Conservation (phyloP, 1,284 basidiomycete genomes). For the Tremellales sp. region DNA sequence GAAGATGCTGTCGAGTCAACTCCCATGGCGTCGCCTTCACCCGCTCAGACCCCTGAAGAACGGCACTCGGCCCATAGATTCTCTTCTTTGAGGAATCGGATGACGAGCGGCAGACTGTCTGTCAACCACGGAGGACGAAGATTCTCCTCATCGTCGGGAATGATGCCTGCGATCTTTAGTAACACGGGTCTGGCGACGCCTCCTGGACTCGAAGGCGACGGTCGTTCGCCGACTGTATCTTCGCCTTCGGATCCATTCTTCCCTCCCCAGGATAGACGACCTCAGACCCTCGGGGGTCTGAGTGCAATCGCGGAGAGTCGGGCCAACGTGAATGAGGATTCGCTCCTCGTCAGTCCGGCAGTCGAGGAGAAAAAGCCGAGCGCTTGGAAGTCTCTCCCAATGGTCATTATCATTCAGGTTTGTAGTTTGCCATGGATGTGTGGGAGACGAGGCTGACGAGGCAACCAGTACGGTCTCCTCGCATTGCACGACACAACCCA, state of each 20-base stretch:
- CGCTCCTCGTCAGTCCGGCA: conserved; percentile 12
- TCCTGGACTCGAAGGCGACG: conserved; percentile 31
- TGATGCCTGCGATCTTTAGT: conserved; percentile 45
- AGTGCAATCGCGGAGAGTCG: conserved; percentile 42
- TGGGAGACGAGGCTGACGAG: conserved; percentile 4
- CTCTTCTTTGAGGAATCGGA: not conserved
- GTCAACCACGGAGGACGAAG: conserved; percentile 30
- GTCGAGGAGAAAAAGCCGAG: conserved; percentile 28
- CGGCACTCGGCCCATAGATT: not conserved
- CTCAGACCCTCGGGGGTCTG: conserved; percentile 22
- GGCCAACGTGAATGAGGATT: conserved; percentile 6
- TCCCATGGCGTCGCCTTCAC: conserved; percentile 20
- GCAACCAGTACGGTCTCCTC: conserved; percentile 47
- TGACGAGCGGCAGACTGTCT: conserved; percentile 19
- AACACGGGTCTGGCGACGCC: conserved; percentile 45
- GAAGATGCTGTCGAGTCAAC: conserved; percentile 21
- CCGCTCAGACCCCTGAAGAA: conserved; percentile 14
- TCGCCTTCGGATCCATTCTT: conserved; percentile 34
- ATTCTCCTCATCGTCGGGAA: conserved; percentile 41
- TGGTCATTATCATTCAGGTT: conserved; percentile 45
- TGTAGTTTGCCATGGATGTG: no score
- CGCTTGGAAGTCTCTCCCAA: conserved; percentile 38
- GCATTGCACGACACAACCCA: conserved; percentile 49
- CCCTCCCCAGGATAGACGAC: conserved; percentile 16
- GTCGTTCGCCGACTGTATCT: conserved; percentile 13